Evolutionary conservation across 2,329 filamentous ascomycete species (phyloP), one percentile per base, ranked within the genome.

Genomic region (Microdochium bolleyi): DNA sequence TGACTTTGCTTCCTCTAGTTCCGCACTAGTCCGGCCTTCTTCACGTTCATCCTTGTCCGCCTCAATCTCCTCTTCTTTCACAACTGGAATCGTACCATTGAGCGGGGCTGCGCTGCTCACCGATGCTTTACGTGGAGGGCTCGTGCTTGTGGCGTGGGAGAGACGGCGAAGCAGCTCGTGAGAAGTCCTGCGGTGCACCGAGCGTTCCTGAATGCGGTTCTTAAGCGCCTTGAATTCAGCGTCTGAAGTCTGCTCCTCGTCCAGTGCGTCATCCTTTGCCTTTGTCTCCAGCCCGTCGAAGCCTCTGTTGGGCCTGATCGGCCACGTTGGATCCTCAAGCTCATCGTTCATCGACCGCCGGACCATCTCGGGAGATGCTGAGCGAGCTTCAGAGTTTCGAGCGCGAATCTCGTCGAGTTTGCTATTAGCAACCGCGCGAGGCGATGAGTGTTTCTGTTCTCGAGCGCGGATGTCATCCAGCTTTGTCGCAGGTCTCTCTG

Each of bases 391-490:
- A 3, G 73, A 71, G 59, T 82, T 79, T 53, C 65, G 69, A 52
- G 78, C 74, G 38, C 73, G 70, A 52, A 80, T 80, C 61, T 80
- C 78, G 32, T 76, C 77, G 2, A 83, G 64, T 30, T 72, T 70
- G 51, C 74, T 73, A 7, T 71, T 70, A n/a, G 78, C 73, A 16
- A 78, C 62, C 1, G 73, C 72, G 51, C 73, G 70, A 52, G 65
- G 74, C 4, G 79, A 75, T 24, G 75, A 58, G 2, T 69, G 70
- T 27, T 72, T 67, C 49, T 66, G 66, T 58, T 79, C 76, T 22
- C 69, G 66, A 48, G 69, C 67, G 37, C 70, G 65, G 48, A 81
- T 73, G 24, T 78, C 74, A 46, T 80, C 76, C 9, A 80, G 59
- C 50, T 73, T 75, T n/a, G 69, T 72, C 13, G 50, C 51, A 13